Evolutionary conservation across 331 rosid species (phyloP).

Genomic region (Malus hybrid): DNA sequence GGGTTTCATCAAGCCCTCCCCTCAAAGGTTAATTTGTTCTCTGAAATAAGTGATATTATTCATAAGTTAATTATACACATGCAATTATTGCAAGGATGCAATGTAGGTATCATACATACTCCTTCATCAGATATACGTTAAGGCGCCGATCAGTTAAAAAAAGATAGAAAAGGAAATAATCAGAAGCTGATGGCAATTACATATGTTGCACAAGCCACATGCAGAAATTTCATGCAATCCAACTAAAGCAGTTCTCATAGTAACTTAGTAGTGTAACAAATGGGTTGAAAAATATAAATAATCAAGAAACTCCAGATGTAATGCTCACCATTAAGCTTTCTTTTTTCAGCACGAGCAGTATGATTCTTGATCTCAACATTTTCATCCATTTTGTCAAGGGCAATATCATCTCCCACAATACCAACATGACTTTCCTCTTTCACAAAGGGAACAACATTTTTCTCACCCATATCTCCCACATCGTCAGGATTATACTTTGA

Average conservation of each 20-base stretch:
- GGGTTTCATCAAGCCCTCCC: background rate
- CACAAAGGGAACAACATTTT: constrained; percentile 36
- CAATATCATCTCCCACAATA: constrained; percentile 42
- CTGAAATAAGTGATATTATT: background rate
- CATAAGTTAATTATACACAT: too few species aligned
- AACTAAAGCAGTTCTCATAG: background rate
- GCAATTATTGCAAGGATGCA: too few species aligned
- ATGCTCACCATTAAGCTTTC: constrained; percentile 76
- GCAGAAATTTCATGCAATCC: background rate
- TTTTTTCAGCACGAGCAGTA: constrained; percentile 56
- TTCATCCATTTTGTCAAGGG: constrained; percentile 39
- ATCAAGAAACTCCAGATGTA: background rate
- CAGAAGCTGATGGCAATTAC: background rate
- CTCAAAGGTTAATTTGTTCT: background rate
- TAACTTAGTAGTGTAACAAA: background rate
- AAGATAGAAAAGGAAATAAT: background rate
- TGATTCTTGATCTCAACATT: constrained; percentile 41
- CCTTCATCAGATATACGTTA: too few species aligned
- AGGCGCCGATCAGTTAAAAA: too few species aligned
- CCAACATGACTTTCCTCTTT: constrained; percentile 41
- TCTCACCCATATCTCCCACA: constrained; percentile 38
- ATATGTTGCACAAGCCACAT: background rate
- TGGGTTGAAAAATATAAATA: background rate
- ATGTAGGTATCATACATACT: too few species aligned
- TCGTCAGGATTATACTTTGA: constrained; percentile 59